Evolutionary conservation across 352 stramenopile species (phyloP), one percentile per base, ranked within the genome.

Genomic region (Phytophthora cactorum): DNA sequence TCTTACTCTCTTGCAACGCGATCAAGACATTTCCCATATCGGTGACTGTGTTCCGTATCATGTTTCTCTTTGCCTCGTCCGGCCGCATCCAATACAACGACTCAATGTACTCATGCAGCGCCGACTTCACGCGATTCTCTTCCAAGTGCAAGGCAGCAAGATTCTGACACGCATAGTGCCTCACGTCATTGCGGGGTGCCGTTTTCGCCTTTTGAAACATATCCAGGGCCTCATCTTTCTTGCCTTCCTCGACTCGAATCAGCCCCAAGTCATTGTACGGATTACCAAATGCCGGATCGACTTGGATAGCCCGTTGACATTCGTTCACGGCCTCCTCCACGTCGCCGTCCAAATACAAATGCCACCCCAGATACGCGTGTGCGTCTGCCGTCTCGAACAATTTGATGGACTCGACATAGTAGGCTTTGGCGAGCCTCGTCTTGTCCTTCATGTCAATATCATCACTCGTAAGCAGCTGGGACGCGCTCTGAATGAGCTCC

Each of bases 61-160:
- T 68, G 38, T 68, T 61, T 0, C 66, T 73, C 36, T 68, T 71
- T 6, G 29, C 27, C 22, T 87, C 85, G 10, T 89, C 77, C 1
- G 73, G 57, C 4, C 55, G 39, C 80, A 92, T 89, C 85, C 85
- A 93, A 47, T 86, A 79, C 62, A 93, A 70, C 31, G 83, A 74
- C 50, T 91, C 78, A 41, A 93, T 93, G 60, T 93, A 93, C 49
- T 91, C 74, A 52, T 92, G 83, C 38, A 93, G 62, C 12, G 85
- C 83, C 3, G 63, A 61, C 51, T 90, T 90, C 11, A 92, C 69
- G 2, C 79, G 80, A 51, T 92, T 75, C 38, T 92, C 74, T 34
- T 88, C 80, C 17, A 92, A 62, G 51, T 92, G 73, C 58, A 91
- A 45, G 25, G 76, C 77, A 1, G 83, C 85, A n/a, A 92, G 58